Conservation (phyloP, 768 basidiomycete species). For the Mycena galericulata region DNA sequence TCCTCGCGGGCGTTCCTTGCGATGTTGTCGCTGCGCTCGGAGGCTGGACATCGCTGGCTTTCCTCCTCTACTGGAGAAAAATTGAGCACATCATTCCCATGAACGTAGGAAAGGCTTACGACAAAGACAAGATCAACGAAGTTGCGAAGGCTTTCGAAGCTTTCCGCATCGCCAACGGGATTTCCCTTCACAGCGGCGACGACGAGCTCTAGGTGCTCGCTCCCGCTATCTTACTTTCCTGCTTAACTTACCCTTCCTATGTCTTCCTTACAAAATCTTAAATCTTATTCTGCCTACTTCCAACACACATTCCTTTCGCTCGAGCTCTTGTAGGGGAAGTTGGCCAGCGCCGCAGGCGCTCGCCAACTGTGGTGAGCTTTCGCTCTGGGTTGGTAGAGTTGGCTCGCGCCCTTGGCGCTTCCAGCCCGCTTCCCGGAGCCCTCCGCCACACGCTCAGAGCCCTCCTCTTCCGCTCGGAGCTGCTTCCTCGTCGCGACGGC, state of each 20-base stretch:
- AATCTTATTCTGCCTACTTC: too few relatives aligned
- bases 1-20: conserved; percentile 44
- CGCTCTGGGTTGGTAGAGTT: conserved; percentile 14
- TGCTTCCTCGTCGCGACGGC: background rate
- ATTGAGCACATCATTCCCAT: conserved; percentile 38
- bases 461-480: background rate
- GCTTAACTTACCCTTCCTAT: background rate
- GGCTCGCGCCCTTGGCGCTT: background rate
- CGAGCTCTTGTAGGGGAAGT: background rate
- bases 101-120: conserved; percentile 32
- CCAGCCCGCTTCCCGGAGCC: background rate
- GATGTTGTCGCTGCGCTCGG: conserved; percentile 46
- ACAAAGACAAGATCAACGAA: background rate
- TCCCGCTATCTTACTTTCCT: background rate
- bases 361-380: conserved; percentile 4
- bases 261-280: background rate
- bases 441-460: background rate
- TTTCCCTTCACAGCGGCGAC: background rate
- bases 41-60: conserved; percentile 48
- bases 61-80: conserved; percentile 48
- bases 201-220: background rate
- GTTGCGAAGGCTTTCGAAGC: conserved; percentile 4
- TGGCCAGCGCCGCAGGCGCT: background rate
- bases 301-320: background rate
- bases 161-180: conserved; percentile 9